Evolutionary conservation across 768 basidiomycete species (phyloP), one percentile per base, ranked within the genome.

Genomic region (Mycena indigotica): DNA sequence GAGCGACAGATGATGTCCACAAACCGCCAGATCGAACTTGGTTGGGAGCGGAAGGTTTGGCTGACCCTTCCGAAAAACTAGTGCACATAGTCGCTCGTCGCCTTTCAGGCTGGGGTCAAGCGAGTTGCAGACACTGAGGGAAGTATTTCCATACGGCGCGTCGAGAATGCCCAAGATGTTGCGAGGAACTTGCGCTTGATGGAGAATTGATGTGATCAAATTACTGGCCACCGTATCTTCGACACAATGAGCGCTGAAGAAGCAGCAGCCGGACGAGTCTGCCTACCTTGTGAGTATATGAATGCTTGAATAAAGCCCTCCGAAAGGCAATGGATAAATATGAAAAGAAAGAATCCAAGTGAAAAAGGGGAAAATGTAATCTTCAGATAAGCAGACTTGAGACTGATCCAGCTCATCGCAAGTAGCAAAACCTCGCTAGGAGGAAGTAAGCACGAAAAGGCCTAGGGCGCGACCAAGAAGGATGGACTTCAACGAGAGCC

Each of bases 311-410:
- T 59, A 56, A 66, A 55, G 4, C 67, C 73, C 46, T 73, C 73
- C 12, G 70, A 60, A 49, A 75, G 66, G 28, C 68, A 70, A 50
- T 70, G 67, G 24, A 70, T 46, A 52, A 73, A 64, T 13, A 65
- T 66, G 38, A 74, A 66, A 1, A 72, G 50, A 48, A 75, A 70
- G 56, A 75, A 75, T 0, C 69, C 57, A 21, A 64, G 21, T 2
- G 73, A 71, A 44, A 69, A 57, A 44, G 66, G 67, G 45, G 69
- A 70, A 41, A 74, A 67, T 0, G 71, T 73, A 17, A 75, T 68
- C 45, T 68, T 63, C 6, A 66, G 53, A 56, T 71, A 68, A 72
- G 24, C 41, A 21, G 41, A 45, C 21, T 45, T 45, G 41, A 45
- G 41, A 23, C 16, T 45, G 16, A 21, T 45, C 41, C 41, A 45